Evolutionary conservation across 805 yeast species (phyloP).

Genomic region (Zygosaccharomyces lentus): DNA sequence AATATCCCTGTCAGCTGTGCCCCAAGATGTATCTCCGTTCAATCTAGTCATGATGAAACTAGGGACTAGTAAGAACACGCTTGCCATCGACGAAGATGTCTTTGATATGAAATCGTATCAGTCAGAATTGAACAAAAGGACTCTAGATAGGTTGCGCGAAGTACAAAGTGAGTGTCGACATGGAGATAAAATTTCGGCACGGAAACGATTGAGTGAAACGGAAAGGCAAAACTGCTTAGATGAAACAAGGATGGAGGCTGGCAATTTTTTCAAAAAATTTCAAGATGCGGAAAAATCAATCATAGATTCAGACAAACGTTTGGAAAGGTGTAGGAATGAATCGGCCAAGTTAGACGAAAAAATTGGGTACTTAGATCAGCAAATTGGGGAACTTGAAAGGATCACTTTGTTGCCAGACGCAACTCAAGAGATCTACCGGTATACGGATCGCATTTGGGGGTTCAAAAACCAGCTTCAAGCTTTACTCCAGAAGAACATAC

Average conservation of each 20-base stretch:
- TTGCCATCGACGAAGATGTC: slow-evolving; percentile 12
- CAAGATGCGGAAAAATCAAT: slow-evolving; percentile 24
- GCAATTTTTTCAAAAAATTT: slow-evolving; percentile 38
- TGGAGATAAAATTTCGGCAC: slow-evolving; percentile 21
- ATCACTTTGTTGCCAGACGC: slow-evolving; percentile 10
- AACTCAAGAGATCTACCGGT: slow-evolving; percentile 8
- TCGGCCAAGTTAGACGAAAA: slow-evolving; percentile 15
- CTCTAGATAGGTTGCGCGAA: slow-evolving; percentile 34
- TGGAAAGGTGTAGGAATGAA: slow-evolving; percentile 23
- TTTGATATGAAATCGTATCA: slow-evolving; percentile 36
- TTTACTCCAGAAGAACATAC: slow-evolving; percentile 52
- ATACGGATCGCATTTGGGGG: slow-evolving; percentile 6
- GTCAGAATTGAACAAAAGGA: slow-evolving; percentile 35
- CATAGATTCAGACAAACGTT: slow-evolving; percentile 26
- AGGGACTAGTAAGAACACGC: slow-evolving; percentile 9
- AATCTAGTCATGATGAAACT: slow-evolving; percentile 12
- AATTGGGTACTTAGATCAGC: slow-evolving; percentile 9
- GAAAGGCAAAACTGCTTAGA: slow-evolving; percentile 41
- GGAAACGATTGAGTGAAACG: slow-evolving; percentile 38
- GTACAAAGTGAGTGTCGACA: slow-evolving; percentile 26
- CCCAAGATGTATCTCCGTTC: slow-evolving; percentile 3
- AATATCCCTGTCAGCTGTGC: slow-evolving; percentile 6
- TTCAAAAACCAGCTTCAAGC: slow-evolving; percentile 35
- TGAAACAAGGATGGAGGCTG: slow-evolving; percentile 38
- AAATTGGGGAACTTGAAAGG: slow-evolving; percentile 12